Evolutionary conservation across 805 yeast species (phyloP), one percentile per base, ranked within the genome.

Genomic region (Barnettozyma siamensis): DNA sequence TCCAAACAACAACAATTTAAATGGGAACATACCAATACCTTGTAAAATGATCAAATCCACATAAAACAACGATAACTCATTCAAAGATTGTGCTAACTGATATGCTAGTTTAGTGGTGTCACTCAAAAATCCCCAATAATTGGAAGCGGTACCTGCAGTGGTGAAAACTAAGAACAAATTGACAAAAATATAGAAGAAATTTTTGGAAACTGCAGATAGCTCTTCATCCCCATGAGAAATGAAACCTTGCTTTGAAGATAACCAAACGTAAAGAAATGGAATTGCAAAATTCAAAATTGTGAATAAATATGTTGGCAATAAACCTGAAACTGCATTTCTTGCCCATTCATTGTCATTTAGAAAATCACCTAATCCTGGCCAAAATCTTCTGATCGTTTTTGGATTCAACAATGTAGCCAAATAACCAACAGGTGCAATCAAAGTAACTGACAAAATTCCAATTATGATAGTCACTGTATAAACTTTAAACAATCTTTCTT

Each of bases 161-260:
- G 98, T 91, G 66, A 93, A 93, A 21, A 91, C 95, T 57, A 91
- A 69, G 58, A 91, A 93, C 73, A 93, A 71, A 62, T 91, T 91
- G 48, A 91, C 95, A 65, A 93, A 93, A 29, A 89, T 84, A 62
- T 88, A 93, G 59, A 93, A 89, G 65, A 89, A 91, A 66, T 93
- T 93, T 64, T 91, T 91, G 21, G 93, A 80, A 3, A 91, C 94
- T 19, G 88, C 77, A 0, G 96, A 83, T 15, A 88, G 65, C 59
- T 93, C 98, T 50, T 86, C 96, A 50, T 93, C 98, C 31, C 95
- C 89, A 53, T 84, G 82, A 6, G 97, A 88, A 0, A 94, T 80
- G 53, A 78, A 86, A 0, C 98, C 98, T 65, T 91, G 99, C 37
- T 76, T 71, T 3, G 79, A 69, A 0, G 97, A 83, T 37, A 91